Evolutionary conservation across 495 filamentous ascomycete genomes (phyloP), one percentile per base, ranked within the genome.

Genomic region (Amphirosellinia nigrospora): DNA sequence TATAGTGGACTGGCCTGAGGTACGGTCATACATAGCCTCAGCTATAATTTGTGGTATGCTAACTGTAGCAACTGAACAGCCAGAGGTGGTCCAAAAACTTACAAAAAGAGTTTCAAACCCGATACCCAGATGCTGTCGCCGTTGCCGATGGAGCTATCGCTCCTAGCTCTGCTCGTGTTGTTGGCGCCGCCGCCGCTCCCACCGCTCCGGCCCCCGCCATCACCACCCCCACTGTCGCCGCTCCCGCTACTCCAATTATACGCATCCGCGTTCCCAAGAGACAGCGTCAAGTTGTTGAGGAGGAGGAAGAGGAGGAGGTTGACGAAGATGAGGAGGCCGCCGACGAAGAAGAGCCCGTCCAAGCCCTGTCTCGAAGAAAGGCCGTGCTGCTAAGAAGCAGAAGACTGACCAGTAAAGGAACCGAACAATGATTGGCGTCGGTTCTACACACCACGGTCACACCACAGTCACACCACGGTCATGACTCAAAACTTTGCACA

Each of bases 11-110:
- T 28, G 43, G 61, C 19, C 34, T 48, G 2, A 64, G 61, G 61
- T 64, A 50, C 2, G 45, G 15, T 34, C 30, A 64, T 46, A 32
- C 13, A 46, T 13, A 36, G 16, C 41, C 16, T 3, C 28, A 46
- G 19, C 43, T 6, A 3, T 9, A 38, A 16, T 16, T 66, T 16
- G 11, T 28, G n/a, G 6, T 36, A 60, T 69, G 43, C 41, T 58
- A 59, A 58, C 38, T 41, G 16, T 13, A 34, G 15, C n/a, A 43
- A 60, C 23, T 28, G 5, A 30, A 63, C 23, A 70, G 68, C 38
- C 68, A 70, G 39, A 15, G 50, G 2, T 70, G 59, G 60, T 43
- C 46, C 8, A 70, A 70, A 6, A 7, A 34, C 3, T 43, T 41
- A 0, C 30, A 53, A 19, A 64, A 59, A n/a, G 34, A 59, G 1